Percentiles rank a stretch among this genome's conserved stretches.
phyloP scores from a whole-genome alignment of 352 stramenopile species.

The Peronospora tabacina region DNA sequence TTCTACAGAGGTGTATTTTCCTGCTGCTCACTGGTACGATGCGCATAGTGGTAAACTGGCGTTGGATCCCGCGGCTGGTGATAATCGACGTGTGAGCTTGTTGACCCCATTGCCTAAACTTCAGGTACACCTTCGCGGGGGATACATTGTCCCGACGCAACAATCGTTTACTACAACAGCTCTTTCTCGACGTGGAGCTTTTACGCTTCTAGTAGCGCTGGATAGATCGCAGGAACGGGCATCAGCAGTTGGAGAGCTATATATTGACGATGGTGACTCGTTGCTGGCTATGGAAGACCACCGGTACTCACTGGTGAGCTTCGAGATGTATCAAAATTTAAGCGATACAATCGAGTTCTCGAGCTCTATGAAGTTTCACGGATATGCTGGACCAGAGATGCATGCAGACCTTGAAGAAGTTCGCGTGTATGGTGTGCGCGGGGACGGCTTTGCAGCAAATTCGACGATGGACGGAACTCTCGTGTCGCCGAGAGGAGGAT shows the following conservation, averaged over 20 bases:
- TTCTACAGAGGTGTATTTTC: constrained; percentile 53
- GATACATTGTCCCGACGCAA: constrained; percentile 56
- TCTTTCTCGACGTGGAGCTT: constrained; percentile 45
- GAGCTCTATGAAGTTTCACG: constrained; percentile 27
- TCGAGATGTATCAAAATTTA: constrained; percentile 32
- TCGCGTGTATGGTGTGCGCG: constrained; percentile 48
- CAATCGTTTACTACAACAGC: constrained; percentile 44
- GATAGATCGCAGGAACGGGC: constrained; percentile 14
- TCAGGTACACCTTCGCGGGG: constrained; percentile 61
- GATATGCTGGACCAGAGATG: constrained; percentile 68
- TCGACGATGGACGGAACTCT: constrained; percentile 41
- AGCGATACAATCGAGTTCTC: constrained; percentile 37
- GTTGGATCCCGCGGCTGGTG: constrained; percentile 4
- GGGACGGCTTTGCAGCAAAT: constrained; percentile 41
- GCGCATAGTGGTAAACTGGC: constrained; percentile 36
- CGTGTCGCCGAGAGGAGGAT: constrained; percentile 4
- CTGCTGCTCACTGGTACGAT: constrained; percentile 64
- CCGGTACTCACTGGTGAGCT: constrained; percentile 47
- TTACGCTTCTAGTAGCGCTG: constrained; percentile 50
- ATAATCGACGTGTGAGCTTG: constrained; percentile 30
- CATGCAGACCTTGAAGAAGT: constrained; percentile 42
- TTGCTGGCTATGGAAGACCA: constrained; percentile 48
- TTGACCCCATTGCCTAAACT: constrained; percentile 47
- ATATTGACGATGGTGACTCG: constrained; percentile 69
- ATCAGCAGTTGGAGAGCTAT: constrained; percentile 49